Evolutionary conservation across 2,329 filamentous ascomycete genomes (phyloP).

Genomic region (Cordyceps cicadae): DNA sequence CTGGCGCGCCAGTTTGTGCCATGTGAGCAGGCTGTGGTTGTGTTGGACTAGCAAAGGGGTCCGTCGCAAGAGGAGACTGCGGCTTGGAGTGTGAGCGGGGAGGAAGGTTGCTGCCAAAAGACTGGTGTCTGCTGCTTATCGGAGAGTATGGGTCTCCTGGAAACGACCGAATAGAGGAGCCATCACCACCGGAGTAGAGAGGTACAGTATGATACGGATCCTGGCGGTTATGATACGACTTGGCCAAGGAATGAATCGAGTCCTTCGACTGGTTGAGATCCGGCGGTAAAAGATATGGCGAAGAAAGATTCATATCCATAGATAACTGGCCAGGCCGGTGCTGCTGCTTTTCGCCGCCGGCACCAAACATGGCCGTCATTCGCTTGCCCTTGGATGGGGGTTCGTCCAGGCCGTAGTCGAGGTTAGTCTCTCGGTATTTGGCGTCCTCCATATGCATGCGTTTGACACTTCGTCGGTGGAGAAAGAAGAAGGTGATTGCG

Average conservation of each 20-base stretch:
- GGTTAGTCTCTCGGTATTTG: constrained; percentile 77
- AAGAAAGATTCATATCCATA: constrained; percentile 67
- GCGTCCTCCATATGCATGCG: constrained; percentile 69
- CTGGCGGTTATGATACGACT: constrained; percentile 63
- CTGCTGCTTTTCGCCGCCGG: constrained; percentile 48
- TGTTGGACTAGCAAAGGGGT: constrained; percentile 30
- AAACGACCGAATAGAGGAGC: constrained; percentile 47
- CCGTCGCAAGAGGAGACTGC: constrained; percentile 25
- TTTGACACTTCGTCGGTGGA: constrained; percentile 71
- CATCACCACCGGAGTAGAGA: constrained; percentile 49
- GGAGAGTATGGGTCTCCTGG: constrained; percentile 35
- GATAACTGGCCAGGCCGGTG: constrained; percentile 49
- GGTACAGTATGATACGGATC: constrained; percentile 71
- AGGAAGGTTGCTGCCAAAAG: constrained; percentile 22
- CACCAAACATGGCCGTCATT: constrained; percentile 29
- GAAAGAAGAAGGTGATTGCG: constrained; percentile 58
- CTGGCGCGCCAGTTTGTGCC: constrained; percentile 10
- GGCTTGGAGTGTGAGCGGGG: constrained; percentile 36
- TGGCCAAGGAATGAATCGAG: constrained; percentile 77
- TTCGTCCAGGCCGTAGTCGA: constrained; percentile 80
- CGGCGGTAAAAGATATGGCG: constrained; percentile 89
- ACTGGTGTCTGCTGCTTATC: constrained; percentile 29
- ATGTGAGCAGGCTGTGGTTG: constrained; percentile 22
- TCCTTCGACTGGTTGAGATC: constrained; percentile 71
- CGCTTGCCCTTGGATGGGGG: constrained; percentile 27